A percentile compares a stretch with the other conserved stretches of the same genome.
phyloP scores from a whole-genome alignment of 768 basidiomycete genomes.

The Podaxis sp. region DNA sequence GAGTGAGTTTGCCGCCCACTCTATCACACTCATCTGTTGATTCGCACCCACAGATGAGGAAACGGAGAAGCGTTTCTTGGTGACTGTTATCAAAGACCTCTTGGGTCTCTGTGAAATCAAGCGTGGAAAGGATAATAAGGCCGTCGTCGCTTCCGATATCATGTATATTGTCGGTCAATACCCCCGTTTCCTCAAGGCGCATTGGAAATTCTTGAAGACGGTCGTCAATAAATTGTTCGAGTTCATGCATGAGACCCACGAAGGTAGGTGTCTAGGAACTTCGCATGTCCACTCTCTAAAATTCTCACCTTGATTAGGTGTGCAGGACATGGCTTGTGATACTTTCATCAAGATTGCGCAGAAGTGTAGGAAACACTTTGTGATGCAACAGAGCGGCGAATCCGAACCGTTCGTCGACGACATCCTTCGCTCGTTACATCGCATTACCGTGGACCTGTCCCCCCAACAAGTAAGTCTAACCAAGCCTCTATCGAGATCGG shows the following conservation, averaged over 20 bases:
- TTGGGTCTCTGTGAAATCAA: conserved; percentile 98
- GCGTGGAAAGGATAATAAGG: conserved; percentile 99
- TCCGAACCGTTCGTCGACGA: conserved; percentile 98
- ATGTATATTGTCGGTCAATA: conserved; percentile 99
- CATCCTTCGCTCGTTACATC: conserved; percentile 86
- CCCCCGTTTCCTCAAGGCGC: conserved; percentile 97
- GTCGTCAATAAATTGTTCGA: conserved; percentile 99
- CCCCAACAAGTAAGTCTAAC: conserved; percentile 67
- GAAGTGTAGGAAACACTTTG: conserved; percentile 96
- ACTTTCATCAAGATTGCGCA: conserved; percentile 99
- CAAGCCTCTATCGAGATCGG: conserved; percentile 5
- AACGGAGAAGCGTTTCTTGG: conserved; percentile 97
- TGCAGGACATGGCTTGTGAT: conserved; percentile 99
- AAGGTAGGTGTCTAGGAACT: conserved; percentile 55
- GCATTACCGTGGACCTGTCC: conserved; percentile 92
- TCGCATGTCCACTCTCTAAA: background rate
- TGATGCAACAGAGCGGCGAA: conserved; percentile 98
- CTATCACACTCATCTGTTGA: background rate
- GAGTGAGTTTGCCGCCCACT: conserved; percentile 61
- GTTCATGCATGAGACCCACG: conserved; percentile 99
- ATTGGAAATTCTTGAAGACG: conserved; percentile 99
- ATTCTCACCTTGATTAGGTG: conserved; percentile 51
- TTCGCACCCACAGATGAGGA: conserved; percentile 74
- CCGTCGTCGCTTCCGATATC: conserved; percentile 93
- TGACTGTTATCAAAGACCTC: conserved; percentile 98